phyloP scores from a whole-genome alignment of 176 grass and related monocot species.

The Phoenix roebelenii region DNA sequence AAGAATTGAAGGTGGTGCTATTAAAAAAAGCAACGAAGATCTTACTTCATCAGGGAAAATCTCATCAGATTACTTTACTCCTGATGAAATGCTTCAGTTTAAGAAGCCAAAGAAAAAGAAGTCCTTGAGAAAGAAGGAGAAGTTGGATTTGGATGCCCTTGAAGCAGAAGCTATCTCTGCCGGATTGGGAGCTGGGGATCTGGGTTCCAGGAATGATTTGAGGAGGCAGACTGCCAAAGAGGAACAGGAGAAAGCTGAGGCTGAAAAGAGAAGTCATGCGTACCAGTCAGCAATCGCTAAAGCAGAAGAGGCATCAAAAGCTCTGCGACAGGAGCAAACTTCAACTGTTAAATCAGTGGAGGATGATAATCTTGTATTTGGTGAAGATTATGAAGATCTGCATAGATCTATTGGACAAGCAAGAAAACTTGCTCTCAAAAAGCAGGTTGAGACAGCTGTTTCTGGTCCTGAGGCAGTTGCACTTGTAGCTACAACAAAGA shows the following conservation, averaged over 20 bases:
- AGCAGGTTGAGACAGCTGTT: conserved; percentile 44
- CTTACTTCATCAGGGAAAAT: conserved; percentile 45
- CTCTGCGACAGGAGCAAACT: conserved; percentile 52
- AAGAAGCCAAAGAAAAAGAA: conserved; percentile 99
- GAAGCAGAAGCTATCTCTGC: conserved; percentile 79
- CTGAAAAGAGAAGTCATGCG: conserved; percentile 59
- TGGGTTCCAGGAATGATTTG: conserved; percentile 63
- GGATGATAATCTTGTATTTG: conserved; percentile 58
- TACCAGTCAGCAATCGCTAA: conserved; percentile 70
- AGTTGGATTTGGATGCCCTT: conserved; percentile 76
- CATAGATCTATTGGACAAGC: conserved; percentile 73
- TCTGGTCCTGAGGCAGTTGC: conserved; percentile 47
- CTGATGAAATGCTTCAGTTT: conserved; percentile 85
- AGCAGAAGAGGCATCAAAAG: conserved; percentile 69
- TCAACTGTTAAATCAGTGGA: conserved; percentile 20
- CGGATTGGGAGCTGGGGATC: conserved; percentile 70
- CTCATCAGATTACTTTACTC: conserved; percentile 70
- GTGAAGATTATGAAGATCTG: conserved; percentile 92
- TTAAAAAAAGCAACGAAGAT: conserved; percentile 54
- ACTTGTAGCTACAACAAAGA: conserved; percentile 41
- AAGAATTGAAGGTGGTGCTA: conserved; percentile 53
- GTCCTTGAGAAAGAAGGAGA: conserved; percentile 88
- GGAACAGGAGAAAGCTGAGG: conserved; percentile 64
- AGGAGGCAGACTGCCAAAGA: conserved; percentile 47
- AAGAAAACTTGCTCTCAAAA: conserved; percentile 68